Base-by-base conservation (phyloP, 1,284 basidiomycete genomes). In the Porodaedalea pini region DNA sequence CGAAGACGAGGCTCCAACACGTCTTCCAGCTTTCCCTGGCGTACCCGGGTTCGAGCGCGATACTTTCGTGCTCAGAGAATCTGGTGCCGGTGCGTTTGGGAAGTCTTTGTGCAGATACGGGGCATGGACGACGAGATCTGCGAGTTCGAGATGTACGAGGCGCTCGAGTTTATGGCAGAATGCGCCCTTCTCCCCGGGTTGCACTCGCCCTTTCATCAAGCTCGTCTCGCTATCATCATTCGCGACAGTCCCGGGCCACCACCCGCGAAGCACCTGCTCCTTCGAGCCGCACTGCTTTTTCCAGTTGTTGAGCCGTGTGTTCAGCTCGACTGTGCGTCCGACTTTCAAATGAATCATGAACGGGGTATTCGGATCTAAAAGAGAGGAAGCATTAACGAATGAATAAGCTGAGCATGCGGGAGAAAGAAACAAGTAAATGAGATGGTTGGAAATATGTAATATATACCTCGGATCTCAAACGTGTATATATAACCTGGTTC, bases 401-500 rank as follows among this genome's bases (percentile, higher is more conserved):
- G 19, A 49, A 40, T 27, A 25, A 51, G 23, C n/a, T 51, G 29
- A 52, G 45, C 34, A n/a, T 31, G 19, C 13, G 32, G 29, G 27
- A 17, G 21, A 54, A 44, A 44, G 17, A 23, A 31, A 45, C 29
- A 40, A 27, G 13, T 19, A 34, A 36, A 25, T 40, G 55, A 10
- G 32, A 25, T 13, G 45, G 15, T 48, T 23, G 21, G 31, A 5
- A 2, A 15, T 13, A 27, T 21, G 56, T 19, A 51, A 17, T 44
- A 58, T 68, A 34, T 66, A 86, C 86, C 84, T 66, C 81, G 77
- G 58, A 91, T 86, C 69, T 90, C 85, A 66, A 85, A 90, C 0
- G 83, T 79, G 62, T 92, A 92, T 51, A 92, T 90, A 63, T 88
- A 90, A 0, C 89, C 89, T 2, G 75, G 69, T 17, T 75, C 76